Percentiles rank a stretch among this genome's conserved stretches.
These are phyloP conservation scores for Kwoniella botswanensis DNA, from an alignment of 768 basidiomycete species.

Conservation along the genomic window DNA sequence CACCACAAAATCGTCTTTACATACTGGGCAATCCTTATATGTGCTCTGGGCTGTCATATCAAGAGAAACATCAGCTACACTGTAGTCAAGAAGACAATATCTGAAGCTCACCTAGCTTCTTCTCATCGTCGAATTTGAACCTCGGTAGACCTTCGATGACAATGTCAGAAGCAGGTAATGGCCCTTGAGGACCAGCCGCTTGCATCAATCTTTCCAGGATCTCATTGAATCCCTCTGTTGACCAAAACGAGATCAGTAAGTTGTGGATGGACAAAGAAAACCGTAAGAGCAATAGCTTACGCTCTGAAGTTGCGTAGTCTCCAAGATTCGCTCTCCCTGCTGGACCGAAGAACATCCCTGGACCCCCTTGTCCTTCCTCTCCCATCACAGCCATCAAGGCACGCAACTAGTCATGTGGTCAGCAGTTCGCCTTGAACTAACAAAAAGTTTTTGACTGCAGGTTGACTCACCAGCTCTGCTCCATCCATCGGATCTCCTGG, in stretches of 20 bases:
- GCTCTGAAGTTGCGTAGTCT: slow-evolving; percentile 90
- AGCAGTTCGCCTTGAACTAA: not conserved
- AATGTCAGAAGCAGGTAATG: slow-evolving; percentile 83
- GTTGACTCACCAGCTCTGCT: slow-evolving; percentile 16
- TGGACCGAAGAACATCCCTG: slow-evolving; percentile 25
- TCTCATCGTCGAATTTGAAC: slow-evolving; percentile 49
- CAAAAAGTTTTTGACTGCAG: not conserved
- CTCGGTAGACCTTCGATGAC: slow-evolving; percentile 68
- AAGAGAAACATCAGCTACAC: slow-evolving; percentile 1
- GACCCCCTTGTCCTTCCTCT: slow-evolving; percentile 31
- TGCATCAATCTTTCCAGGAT: slow-evolving; percentile 78
- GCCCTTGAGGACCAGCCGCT: slow-evolving; percentile 63
- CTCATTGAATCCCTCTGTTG: slow-evolving; percentile 78
- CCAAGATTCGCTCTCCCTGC: slow-evolving; percentile 65
- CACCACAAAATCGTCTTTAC: slow-evolving; percentile 70
- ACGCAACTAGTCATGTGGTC: slow-evolving; percentile 28
- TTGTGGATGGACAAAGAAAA: not conserved
- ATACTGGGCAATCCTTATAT: slow-evolving; percentile 84
- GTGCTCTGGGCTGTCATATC: slow-evolving; percentile 59
- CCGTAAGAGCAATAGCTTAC: slow-evolving; percentile 58
- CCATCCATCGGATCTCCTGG: slow-evolving; percentile 29
- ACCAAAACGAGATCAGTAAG: not conserved
- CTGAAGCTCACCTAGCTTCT: slow-evolving; percentile 40
- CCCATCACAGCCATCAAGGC: slow-evolving; percentile 39
- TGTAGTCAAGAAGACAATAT: no score